Base-by-base conservation (phyloP, 1,139 yeast species). In the Spathaspora sp. region DNA sequence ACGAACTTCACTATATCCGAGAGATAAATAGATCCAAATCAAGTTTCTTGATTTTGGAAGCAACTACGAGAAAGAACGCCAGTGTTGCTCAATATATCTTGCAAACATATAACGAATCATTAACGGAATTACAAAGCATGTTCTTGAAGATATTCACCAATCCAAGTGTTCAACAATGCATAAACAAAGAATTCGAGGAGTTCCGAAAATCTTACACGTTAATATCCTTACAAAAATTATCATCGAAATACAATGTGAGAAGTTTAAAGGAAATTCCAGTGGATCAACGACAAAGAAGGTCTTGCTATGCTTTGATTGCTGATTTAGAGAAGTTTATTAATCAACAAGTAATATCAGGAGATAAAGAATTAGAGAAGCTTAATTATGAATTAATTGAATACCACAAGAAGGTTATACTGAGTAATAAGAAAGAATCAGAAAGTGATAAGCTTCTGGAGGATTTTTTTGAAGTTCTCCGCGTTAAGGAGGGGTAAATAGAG, bases 21-120 rank as follows among this genome's bases (percentile, higher is more conserved):
- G 40, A 45, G 10, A 50, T 72, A 29, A 46, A 58, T 41, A 56
- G 56, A 17, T 29, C 67, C 24, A 63, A 60, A 43, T 58, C 68
- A n/a, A 58, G 69, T n/a, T 61, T 68, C 41, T 54, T 72, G 43
- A 72, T 74, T 8, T 74, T 76, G 77, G 78, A 74, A 50, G 60
- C 75, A 2, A 59, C 72, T 2, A 45, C 56, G 1, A 48, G 49
- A 10, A 53, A 55, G 11, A 54, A 55, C 38, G 40, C 41, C 11
- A 42, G 41, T 2, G 53, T 68, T 11, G 47, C 63, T 10, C 34
- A 50, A 15, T 48, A 50, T 39, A 57, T 65, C n/a, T 43, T 58
- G 5, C 41, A 48, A 6, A 43, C 51, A 44, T 56, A 53, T 43
- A 25, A 44, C 41, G 45, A 49, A 27, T 42, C 45, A 16, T 50